Percentiles rank a stretch among this genome's conserved stretches.
phyloP scores from a whole-genome alignment of 2,329 filamentous ascomycete genomes.

The Tolypocladium amazonense region DNA sequence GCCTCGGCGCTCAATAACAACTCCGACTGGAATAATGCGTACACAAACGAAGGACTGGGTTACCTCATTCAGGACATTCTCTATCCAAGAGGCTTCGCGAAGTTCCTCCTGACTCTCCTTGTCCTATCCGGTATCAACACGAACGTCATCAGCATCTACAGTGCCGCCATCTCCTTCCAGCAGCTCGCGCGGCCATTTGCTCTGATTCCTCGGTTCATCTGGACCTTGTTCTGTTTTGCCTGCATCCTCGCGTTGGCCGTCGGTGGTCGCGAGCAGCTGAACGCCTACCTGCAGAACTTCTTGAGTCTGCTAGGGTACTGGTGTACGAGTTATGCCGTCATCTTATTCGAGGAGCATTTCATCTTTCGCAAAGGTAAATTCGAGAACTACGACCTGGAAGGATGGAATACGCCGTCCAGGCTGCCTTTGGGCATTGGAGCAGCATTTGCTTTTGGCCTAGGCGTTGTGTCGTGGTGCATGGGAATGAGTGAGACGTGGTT shows the following conservation, averaged over 20 bases:
- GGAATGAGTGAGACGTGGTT: slow-evolving; percentile 48
- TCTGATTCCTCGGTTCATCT: slow-evolving; percentile 28
- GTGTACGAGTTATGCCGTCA: slow-evolving; percentile 29
- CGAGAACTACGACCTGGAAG: slow-evolving; percentile 27
- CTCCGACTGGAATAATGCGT: slow-evolving; percentile 26
- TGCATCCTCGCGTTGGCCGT: slow-evolving; percentile 31
- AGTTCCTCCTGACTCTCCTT: slow-evolving; percentile 27
- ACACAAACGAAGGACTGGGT: slow-evolving; percentile 29
- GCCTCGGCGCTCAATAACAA: slow-evolving; percentile 28
- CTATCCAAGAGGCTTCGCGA: slow-evolving; percentile 33
- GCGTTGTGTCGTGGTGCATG: slow-evolving; percentile 36
- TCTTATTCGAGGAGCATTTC: slow-evolving; percentile 30
- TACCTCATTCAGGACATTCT: slow-evolving; percentile 33
- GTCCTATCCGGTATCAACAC: slow-evolving; percentile 26
- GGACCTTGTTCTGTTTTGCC: slow-evolving; percentile 25
- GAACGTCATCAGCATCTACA: slow-evolving; percentile 26
- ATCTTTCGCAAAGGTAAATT: slow-evolving; percentile 30
- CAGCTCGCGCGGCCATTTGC: slow-evolving; percentile 23
- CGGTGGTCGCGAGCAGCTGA: slow-evolving; percentile 26
- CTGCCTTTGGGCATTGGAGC: slow-evolving; percentile 32
- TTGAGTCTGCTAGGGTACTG: slow-evolving; percentile 34
- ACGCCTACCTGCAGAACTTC: slow-evolving; percentile 31
- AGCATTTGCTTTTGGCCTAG: slow-evolving; percentile 27
- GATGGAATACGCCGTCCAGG: slow-evolving; percentile 32
- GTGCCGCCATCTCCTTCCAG: slow-evolving; percentile 27